Evolutionary conservation across 805 yeast genomes (phyloP).

Genomic region (Komagataella ulmi): DNA sequence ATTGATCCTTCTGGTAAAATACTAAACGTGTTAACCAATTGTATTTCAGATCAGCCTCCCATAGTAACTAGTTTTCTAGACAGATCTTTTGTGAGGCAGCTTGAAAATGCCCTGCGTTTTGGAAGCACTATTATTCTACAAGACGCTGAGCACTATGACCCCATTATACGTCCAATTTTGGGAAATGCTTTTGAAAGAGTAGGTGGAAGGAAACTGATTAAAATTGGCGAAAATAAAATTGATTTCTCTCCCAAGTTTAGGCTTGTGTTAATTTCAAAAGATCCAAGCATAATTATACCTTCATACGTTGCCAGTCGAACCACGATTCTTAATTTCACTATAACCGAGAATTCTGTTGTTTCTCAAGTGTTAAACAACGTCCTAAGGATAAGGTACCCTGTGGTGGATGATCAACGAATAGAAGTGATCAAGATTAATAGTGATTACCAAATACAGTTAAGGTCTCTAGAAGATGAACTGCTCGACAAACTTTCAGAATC

Average conservation of each 20-base stretch:
- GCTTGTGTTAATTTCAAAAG: conserved; percentile 48
- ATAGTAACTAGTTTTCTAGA: conserved; percentile 61
- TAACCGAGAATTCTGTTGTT: conserved; percentile 57
- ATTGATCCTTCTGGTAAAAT: conserved; percentile 59
- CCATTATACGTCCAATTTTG: conserved; percentile 51
- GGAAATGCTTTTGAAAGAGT: conserved; percentile 43
- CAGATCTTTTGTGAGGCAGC: conserved; percentile 44
- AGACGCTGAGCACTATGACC: conserved; percentile 76
- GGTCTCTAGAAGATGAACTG: conserved; percentile 43
- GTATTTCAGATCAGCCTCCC: conserved; percentile 21
- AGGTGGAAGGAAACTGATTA: conserved; percentile 59
- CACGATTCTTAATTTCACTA: conserved; percentile 52
- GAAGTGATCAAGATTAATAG: conserved; percentile 43
- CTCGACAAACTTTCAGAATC: conserved; percentile 43
- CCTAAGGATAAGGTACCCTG: conserved; percentile 47
- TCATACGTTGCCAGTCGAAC: conserved; percentile 52
- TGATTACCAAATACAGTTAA: conserved; percentile 42
- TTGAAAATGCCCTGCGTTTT: conserved; percentile 75
- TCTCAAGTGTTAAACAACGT: conserved; percentile 46
- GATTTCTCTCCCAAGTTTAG: conserved; percentile 57
- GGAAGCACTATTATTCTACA: conserved; percentile 64
- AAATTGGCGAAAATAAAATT: conserved; percentile 46
- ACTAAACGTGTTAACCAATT: conserved; percentile 23
- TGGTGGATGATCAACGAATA: conserved; percentile 41
- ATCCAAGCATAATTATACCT: conserved; percentile 30